These are phyloP conservation scores for Metrosideros polymorpha DNA, from an alignment of 441 rosid genomes.

Conservation along the genomic window DNA sequence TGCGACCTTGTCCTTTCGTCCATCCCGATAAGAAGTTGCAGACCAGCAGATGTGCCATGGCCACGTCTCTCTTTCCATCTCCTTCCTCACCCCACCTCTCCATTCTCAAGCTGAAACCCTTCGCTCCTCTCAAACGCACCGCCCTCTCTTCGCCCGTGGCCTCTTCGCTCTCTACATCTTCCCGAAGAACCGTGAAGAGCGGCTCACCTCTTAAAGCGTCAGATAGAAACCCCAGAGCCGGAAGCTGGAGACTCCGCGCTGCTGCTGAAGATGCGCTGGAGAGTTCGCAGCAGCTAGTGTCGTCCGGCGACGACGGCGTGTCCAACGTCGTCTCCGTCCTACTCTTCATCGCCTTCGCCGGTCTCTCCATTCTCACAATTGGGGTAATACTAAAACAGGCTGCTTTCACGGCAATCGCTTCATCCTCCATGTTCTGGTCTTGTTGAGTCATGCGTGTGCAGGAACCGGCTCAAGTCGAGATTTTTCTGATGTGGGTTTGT, in stretches of 20 bases:
- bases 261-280: slow-evolving; percentile 34
- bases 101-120: slow-evolving; percentile 16
- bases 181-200: neutral
- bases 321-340: slow-evolving; percentile 38
- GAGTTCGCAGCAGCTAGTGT: slow-evolving; percentile 24
- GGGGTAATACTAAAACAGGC: slow-evolving; percentile 39
- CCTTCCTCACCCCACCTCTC: slow-evolving; percentile 3
- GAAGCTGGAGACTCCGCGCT: slow-evolving; percentile 36
- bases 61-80: slow-evolving; percentile 21
- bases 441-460: neutral
- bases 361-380: slow-evolving; percentile 60
- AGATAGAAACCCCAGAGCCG: slow-evolving; percentile 6
- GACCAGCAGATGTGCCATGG: slow-evolving; percentile 18
- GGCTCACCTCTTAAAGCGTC: neutral
- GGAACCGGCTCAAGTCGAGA: neutral
- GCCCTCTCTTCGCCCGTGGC: neutral
- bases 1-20: neutral
- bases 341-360: slow-evolving; percentile 52
- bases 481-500: neutral
- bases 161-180: slow-evolving; percentile 15
- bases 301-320: slow-evolving; percentile 32
- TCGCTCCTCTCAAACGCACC: slow-evolving; percentile 1
- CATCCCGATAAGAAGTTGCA: neutral
- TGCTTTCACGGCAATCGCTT: neutral
- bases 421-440: neutral